phyloP scores from a whole-genome alignment of 2,329 filamentous ascomycete genomes.

The Mollisiaceae sp. region DNA sequence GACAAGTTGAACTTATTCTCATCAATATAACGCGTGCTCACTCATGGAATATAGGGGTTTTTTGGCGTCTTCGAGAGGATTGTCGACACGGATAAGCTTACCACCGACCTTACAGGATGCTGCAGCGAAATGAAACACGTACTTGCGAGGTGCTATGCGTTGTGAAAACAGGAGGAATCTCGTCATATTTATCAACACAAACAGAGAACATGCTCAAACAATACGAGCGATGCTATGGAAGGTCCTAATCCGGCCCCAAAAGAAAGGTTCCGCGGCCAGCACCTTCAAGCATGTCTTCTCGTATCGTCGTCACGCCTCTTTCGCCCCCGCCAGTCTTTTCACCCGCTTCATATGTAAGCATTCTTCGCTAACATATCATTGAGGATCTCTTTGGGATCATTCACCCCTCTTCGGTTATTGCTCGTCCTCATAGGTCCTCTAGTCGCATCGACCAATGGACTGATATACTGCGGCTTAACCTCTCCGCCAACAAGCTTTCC shows the following conservation, averaged over 20 bases:
- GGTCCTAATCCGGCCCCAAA: background rate
- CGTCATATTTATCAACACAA: background rate
- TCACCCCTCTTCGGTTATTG: slow-evolving; percentile 25
- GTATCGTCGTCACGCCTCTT: background rate
- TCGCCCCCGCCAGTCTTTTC: background rate
- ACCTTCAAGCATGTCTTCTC: background rate
- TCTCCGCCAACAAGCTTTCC: slow-evolving; percentile 29
- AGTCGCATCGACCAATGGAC: slow-evolving; percentile 28
- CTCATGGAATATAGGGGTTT: no score
- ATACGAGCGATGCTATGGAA: slow-evolving; percentile 3
- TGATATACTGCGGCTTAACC: slow-evolving; percentile 29
- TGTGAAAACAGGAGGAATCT: background rate
- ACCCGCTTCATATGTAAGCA: slow-evolving; percentile 21
- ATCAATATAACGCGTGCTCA: no score
- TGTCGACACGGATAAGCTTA: background rate
- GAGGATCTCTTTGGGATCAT: slow-evolving; percentile 20
- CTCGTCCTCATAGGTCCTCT: slow-evolving; percentile 27
- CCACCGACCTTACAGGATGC: background rate
- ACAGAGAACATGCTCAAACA: background rate
- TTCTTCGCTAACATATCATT: slow-evolving; percentile 23
- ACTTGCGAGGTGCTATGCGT: background rate
- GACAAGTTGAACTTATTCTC: background rate
- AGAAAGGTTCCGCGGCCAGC: background rate
- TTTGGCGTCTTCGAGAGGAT: no score
- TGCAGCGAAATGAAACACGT: background rate